A percentile compares a stretch with the other conserved stretches of the same genome.
Conservation (phyloP, 2,329 filamentous ascomycete genomes). For the Alternaria triticimaculans region DNA sequence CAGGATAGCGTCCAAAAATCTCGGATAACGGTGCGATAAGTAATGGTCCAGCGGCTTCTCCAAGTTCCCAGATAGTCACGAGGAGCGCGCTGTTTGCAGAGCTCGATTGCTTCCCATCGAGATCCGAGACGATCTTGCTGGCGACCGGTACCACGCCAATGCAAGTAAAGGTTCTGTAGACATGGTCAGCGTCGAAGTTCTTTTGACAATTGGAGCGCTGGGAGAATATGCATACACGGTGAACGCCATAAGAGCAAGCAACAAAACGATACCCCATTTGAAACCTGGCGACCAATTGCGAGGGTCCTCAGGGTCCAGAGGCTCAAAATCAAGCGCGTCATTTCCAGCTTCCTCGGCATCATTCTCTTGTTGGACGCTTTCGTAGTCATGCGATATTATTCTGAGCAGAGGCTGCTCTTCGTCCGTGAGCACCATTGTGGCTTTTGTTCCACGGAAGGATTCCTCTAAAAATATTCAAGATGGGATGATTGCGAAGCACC, state of each 20-base stretch:
- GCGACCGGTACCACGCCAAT: conserved; percentile 47
- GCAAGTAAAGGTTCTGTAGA: conserved; percentile 46
- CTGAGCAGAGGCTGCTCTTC: conserved; percentile 42
- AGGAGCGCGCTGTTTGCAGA: conserved; percentile 38
- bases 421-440: conserved; percentile 27
- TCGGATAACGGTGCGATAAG: conserved; percentile 46
- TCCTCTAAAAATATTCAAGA: not conserved
- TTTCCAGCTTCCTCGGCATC: conserved; percentile 20
- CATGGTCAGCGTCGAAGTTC: not conserved
- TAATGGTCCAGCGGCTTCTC: conserved; percentile 45
- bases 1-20: conserved; percentile 40
- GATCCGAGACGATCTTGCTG: conserved; percentile 39
- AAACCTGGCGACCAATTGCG: conserved; percentile 39
- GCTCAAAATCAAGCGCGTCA: conserved; percentile 35
- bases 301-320: conserved; percentile 39
- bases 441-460: not conserved
- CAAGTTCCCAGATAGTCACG: conserved; percentile 47
- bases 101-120: conserved; percentile 32
- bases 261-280: conserved; percentile 42
- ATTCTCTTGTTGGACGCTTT: conserved; percentile 20
- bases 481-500: not conserved
- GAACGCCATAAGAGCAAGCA: conserved; percentile 45
- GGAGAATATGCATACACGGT: conserved; percentile 36
- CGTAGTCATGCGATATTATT: conserved; percentile 25
- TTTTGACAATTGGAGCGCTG: not conserved